A percentile compares a stretch with the other conserved stretches of the same genome.
Evolutionary conservation across 2,329 filamentous ascomycete genomes (phyloP).

Genomic region (Diaporthe citriasiana): DNA sequence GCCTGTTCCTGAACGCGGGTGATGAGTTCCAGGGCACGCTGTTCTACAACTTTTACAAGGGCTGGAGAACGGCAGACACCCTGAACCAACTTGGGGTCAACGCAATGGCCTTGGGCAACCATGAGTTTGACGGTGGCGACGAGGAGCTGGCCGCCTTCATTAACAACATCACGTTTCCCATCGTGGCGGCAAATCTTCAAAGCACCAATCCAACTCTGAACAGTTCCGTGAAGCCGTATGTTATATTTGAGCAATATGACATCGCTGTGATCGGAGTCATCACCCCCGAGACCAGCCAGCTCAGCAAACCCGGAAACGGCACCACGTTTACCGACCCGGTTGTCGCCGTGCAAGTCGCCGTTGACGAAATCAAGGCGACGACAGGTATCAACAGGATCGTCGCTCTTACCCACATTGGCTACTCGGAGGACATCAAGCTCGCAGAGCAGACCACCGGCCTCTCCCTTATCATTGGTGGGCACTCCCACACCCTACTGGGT

Average conservation of each 20-base stretch:
- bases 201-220: conserved; percentile 72
- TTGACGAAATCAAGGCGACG: conserved; percentile 72
- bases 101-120: conserved; percentile 77
- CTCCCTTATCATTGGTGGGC: conserved; percentile 77
- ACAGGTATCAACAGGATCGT: conserved; percentile 76
- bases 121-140: conserved; percentile 77
- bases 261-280: conserved; percentile 73
- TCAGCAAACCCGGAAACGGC: conserved; percentile 69
- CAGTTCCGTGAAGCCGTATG: conserved; percentile 74
- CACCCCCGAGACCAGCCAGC: conserved; percentile 71
- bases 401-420: conserved; percentile 77
- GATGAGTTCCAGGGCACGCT: conserved; percentile 79
- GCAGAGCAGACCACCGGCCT: conserved; percentile 72
- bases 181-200: conserved; percentile 74
- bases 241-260: conserved; percentile 72
- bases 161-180: conserved; percentile 74
- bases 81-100: conserved; percentile 77
- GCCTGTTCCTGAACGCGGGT: conserved; percentile 75
- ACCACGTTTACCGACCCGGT: conserved; percentile 72
- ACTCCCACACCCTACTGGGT: conserved; percentile 72
- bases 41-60: conserved; percentile 76
- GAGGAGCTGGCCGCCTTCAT: conserved; percentile 73
- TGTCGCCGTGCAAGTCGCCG: conserved; percentile 70
- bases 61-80: conserved; percentile 77
- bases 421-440: conserved; percentile 73